Base-by-base conservation (phyloP, 441 rosid genomes). In the Gossypium schwendimanii region DNA sequence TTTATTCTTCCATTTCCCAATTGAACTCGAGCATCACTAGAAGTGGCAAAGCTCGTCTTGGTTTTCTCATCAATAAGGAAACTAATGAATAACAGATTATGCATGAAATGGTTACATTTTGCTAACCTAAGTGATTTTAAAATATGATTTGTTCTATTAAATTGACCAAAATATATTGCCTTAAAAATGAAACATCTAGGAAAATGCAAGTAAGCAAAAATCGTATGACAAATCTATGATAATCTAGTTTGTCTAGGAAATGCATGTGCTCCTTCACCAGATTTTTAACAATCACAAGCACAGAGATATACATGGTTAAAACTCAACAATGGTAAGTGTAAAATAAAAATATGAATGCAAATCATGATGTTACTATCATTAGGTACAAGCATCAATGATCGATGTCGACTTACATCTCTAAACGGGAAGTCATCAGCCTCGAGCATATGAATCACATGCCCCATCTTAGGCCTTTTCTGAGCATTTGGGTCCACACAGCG, bases 401-500 rank as follows among this genome's bases (percentile, higher is more conserved):
- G 0, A 58, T 31, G 15, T 39, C 17, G 68, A 65, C 85, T 73
- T 81, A 88, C 97, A 83, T 93, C 97, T 81, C 84, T 84, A 73
- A 83, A 71, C 1, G 87, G 88, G 7, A 86, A 85, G 69, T 90
- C 97, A 26, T 94, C 97, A 33, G 95, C 90, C 81, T 94, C 97
- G 23, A 94, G 97, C 97, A 92, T 89, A 79, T 94, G 97, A 75
- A 94, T 86, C 17, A 94, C 85, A 80, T 94, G 97, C 50, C 97
- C 97, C 97, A 92, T 90, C 79, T 90, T 94, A 1, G 95, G 98
- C 73, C 98, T 79, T 80, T 92, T 94, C 72, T 89, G 90, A 73
- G 95, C 88, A 81, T 86, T 89, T 23, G 97, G 95, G 75, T 94
- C 98, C 39, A 94, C 97, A 64, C 98, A 94, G 52, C 95, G 88